phyloP scores from a whole-genome alignment of 805 yeast species.

The Ogataea polymorpha region DNA sequence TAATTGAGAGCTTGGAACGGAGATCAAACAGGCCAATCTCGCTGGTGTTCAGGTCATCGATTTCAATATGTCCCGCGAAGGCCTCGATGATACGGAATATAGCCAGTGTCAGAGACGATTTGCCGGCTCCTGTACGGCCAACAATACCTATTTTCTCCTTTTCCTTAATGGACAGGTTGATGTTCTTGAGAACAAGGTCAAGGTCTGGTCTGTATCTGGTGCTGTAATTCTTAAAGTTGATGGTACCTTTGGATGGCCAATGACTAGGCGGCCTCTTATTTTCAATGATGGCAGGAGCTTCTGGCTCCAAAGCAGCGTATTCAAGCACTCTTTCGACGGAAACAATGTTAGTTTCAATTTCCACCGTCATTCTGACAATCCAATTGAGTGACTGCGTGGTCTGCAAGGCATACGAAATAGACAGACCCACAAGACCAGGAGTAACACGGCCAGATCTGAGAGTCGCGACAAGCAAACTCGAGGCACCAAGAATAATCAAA shows the following conservation, averaged over 20 bases:
- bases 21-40: constrained; percentile 73
- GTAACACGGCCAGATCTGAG: constrained; percentile 66
- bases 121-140: constrained; percentile 97
- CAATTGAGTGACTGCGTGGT: constrained; percentile 92
- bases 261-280: constrained; percentile 52
- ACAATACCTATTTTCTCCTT: constrained; percentile 91
- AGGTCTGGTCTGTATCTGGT: constrained; percentile 80
- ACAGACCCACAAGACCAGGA: constrained; percentile 91
- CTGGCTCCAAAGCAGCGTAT: constrained; percentile 52
- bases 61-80: constrained; percentile 54
- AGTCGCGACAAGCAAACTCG: constrained; percentile 74
- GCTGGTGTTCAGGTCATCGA: constrained; percentile 68
- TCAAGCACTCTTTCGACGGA: constrained; percentile 68
- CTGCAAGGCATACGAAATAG: constrained; percentile 89
- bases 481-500: constrained; percentile 78
- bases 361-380: constrained; percentile 99
- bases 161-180: constrained; percentile 61
- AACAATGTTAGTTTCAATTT: constrained; percentile 95
- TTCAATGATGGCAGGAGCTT: constrained; percentile 63
- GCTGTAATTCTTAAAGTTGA: constrained; percentile 69
- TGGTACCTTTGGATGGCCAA: constrained; percentile 76
- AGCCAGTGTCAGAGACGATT: constrained; percentile 80
- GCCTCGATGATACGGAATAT: constrained; percentile 83
- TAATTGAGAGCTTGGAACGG: constrained; percentile 74
- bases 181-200: constrained; percentile 71